phyloP scores from a whole-genome alignment of 495 filamentous ascomycete species.

The Copromyces sp. region DNA sequence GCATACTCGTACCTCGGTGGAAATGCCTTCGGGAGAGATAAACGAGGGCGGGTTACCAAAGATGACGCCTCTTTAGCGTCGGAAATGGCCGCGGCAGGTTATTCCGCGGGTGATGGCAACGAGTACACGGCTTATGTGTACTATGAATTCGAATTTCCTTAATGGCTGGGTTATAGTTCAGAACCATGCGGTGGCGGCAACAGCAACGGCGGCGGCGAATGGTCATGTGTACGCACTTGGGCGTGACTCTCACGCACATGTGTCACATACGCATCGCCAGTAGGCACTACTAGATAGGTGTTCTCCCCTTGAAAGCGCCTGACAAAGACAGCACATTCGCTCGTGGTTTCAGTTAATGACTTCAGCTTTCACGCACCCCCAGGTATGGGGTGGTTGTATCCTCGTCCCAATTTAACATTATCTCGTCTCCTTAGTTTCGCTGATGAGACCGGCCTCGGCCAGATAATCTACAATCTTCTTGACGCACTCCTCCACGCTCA shows the following conservation, averaged over 20 bases:
- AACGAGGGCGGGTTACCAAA: slow-evolving; percentile 79
- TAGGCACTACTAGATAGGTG: neutral
- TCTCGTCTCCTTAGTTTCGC: slow-evolving; percentile 23
- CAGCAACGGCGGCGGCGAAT: neutral
- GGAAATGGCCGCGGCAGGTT: slow-evolving; percentile 64
- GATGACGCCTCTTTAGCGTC: slow-evolving; percentile 67
- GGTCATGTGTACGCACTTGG: neutral
- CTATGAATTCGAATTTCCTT: slow-evolving; percentile 80
- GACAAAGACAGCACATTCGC: neutral
- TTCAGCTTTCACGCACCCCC: neutral
- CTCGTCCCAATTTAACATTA: slow-evolving; percentile 4
- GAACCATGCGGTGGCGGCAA: neutral
- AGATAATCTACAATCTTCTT: slow-evolving; percentile 72
- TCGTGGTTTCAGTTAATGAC: neutral
- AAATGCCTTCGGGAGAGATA: slow-evolving; percentile 89
- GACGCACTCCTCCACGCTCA: slow-evolving; percentile 77
- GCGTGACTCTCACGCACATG: neutral
- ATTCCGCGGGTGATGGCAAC: slow-evolving; percentile 51
- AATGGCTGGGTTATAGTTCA: neutral
- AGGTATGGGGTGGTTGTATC: neutral
- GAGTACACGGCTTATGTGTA: slow-evolving; percentile 96
- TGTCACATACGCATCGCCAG: neutral
- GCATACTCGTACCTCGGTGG: slow-evolving; percentile 88
- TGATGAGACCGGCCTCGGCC: slow-evolving; percentile 40
- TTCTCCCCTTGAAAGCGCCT: neutral